These are phyloP conservation scores for Aspergillus glaucus DNA, from an alignment of 2,329 filamentous ascomycete species.

Conservation along the genomic window DNA sequence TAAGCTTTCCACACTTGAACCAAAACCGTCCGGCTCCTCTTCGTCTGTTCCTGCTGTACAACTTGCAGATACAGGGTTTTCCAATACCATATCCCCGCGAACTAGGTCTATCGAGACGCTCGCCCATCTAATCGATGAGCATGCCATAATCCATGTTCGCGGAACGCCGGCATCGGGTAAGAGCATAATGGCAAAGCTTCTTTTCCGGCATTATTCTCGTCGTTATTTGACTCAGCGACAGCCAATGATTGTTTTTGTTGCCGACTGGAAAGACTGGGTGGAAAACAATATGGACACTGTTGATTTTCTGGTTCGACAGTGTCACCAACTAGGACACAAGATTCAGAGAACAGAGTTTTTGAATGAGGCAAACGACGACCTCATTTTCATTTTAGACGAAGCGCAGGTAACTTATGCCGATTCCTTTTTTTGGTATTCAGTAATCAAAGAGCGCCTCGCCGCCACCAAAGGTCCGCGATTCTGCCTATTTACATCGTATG, in stretches of 20 bases:
- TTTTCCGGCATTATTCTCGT: conserved; percentile 1
- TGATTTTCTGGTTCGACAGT: background rate
- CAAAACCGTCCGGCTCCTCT: background rate
- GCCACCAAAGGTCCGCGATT: conserved; percentile 2
- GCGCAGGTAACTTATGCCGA: conserved; percentile 5
- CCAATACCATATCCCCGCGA: background rate
- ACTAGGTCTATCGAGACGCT: conserved; percentile 1
- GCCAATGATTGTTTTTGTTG: background rate
- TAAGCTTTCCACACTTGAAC: background rate
- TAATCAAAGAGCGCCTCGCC: conserved; percentile 4
- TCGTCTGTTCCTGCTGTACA: background rate
- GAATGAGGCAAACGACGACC: conserved; percentile 1
- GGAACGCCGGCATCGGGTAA: conserved; percentile 7
- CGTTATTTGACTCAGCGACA: background rate
- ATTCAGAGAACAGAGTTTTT: background rate
- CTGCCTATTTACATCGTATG: conserved; percentile 7
- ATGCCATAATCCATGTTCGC: conserved; percentile 3
- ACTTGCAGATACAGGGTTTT: background rate
- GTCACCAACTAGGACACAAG: background rate
- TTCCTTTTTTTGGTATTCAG: conserved; percentile 3
- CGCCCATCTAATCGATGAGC: conserved; percentile 3
- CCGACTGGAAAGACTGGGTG: background rate
- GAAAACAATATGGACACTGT: background rate
- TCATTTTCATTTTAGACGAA: conserved; percentile 8
- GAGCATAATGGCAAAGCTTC: conserved; percentile 6